These are phyloP conservation scores for Pseudisothecium myosuroides DNA, from an alignment of 225 moss, liverwort and hornwort genomes.

Conservation along the genomic window DNA sequence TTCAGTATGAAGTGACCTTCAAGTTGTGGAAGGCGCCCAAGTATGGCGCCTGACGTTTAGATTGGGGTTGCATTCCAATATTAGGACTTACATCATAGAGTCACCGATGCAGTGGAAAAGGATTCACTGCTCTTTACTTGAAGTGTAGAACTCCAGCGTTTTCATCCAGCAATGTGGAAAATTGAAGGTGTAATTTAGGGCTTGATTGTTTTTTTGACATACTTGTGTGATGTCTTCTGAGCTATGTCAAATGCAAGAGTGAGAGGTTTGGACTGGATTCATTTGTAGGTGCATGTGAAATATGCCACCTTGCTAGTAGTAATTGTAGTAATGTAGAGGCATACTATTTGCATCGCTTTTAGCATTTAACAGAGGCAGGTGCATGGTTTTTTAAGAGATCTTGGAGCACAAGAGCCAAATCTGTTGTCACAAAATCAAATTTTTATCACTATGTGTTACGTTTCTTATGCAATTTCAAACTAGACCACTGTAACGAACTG, in stretches of 20 bases:
- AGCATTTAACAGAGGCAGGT: not conserved
- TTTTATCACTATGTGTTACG: not conserved
- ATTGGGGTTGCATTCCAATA: not conserved
- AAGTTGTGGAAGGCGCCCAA: conserved; percentile 97
- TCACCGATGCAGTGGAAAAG: not conserved
- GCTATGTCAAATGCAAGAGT: not conserved
- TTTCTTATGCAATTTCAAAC: not conserved
- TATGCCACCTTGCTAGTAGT: not conserved
- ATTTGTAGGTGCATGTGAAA: not conserved
- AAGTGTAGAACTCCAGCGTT: not conserved
- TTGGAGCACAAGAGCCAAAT: not conserved
- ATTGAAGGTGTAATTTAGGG: not conserved
- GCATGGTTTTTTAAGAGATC: not conserved
- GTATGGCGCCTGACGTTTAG: conserved; percentile 68
- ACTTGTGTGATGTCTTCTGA: not conserved
- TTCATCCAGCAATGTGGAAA: not conserved
- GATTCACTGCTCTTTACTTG: not conserved
- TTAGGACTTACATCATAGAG: not conserved
- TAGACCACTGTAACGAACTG: not conserved
- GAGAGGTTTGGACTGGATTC: not conserved
- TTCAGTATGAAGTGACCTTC: conserved; percentile 83
- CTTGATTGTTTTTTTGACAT: not conserved
- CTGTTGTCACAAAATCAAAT: not conserved
- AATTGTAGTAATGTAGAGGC: not conserved
- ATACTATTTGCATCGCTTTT: not conserved